phyloP scores from a whole-genome alignment of 345 rosid genomes.

The thale cress (Arabidopsis thaliana) region DNA sequence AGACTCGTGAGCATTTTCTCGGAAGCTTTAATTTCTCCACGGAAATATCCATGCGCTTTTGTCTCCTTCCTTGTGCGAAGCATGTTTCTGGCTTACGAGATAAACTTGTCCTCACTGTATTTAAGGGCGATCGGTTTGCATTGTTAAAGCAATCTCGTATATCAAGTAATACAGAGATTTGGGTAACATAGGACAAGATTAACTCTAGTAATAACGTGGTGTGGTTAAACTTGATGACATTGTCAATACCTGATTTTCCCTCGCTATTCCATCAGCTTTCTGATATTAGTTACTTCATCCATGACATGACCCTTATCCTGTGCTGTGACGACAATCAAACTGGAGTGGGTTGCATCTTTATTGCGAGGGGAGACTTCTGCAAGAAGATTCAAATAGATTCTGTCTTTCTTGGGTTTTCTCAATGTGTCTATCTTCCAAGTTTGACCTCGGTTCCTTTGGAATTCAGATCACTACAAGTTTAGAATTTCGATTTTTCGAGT shows the following conservation, averaged over 20 bases:
- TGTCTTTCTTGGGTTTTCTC: background rate
- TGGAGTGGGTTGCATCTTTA: conserved; percentile 13
- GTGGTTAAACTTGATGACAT: conserved; percentile 20
- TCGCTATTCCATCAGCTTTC: background rate
- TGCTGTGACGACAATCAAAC: conserved; percentile 18
- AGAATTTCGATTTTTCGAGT: too few relatives aligned
- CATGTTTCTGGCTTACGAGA: too few relatives aligned
- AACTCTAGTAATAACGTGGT: background rate
- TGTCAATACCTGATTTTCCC: background rate
- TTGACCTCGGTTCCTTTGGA: background rate
- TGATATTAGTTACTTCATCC: conserved; percentile 2
- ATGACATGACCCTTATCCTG: conserved; percentile 22
- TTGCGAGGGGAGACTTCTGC: conserved; percentile 23
- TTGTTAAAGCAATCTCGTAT: conserved; percentile 7
- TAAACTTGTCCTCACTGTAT: conserved; percentile 3
- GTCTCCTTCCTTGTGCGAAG: conserved; percentile 14
- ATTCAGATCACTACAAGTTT: background rate
- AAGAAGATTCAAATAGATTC: conserved; percentile 10
- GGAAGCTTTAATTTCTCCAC: conserved; percentile 23
- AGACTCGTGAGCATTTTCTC: background rate
- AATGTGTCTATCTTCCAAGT: conserved; percentile 21
- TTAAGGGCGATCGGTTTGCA: background rate
- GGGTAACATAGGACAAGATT: conserved; percentile 27
- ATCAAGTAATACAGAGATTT: background rate
- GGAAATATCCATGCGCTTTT: background rate